Evolutionary conservation across 768 basidiomycete species (phyloP), one percentile per base, ranked within the genome.

Genomic region (Boletus barrowsii): DNA sequence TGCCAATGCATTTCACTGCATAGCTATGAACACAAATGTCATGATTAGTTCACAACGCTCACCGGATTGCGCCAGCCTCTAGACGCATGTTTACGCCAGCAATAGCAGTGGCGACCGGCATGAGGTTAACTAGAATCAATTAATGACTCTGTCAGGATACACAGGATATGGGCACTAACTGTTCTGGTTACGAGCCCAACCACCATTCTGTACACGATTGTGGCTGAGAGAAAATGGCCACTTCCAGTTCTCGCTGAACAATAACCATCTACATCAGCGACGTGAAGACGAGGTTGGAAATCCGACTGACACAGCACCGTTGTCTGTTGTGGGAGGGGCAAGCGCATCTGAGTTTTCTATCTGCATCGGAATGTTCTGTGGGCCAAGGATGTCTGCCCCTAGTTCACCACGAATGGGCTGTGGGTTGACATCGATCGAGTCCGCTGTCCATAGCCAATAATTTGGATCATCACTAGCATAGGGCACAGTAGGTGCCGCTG

Each of bases 101-200:
- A 41, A 76, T 63, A 3, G 55, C 69, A 8, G 65, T 70, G 8
- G 78, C 76, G 13, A 78, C 53, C 3, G 78, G 72, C 72, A 80
- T 68, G 7, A 65, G 55, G 1, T 69, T 53, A 5, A 75, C 79
- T 79, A 46, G 6, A 11, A 42, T 22, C 0, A 20, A n/a, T 58
- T 6, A 53, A 37, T 7, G 48, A 10, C 26, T 32, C 14, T n/a
- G 3, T 17, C 17, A 7, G 20, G 22, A 51, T 15, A 18, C 4
- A 5, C 10, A 0, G 10, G 17, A n/a, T 9, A 39, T 8, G 10
- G 11, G 2, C 6, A 64, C 76, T 18, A 48, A 80, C 84, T 55
- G 56, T 83, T 87, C 64, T 85, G 79, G 62, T 83, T 76, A 43
- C 83, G 75, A 29, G 84, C 80, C 83, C 84, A 87, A 2, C 86